Evolutionary conservation across 768 basidiomycete genomes (phyloP), one percentile per base, ranked within the genome.

Genomic region (Candolleomyces eurysporus): DNA sequence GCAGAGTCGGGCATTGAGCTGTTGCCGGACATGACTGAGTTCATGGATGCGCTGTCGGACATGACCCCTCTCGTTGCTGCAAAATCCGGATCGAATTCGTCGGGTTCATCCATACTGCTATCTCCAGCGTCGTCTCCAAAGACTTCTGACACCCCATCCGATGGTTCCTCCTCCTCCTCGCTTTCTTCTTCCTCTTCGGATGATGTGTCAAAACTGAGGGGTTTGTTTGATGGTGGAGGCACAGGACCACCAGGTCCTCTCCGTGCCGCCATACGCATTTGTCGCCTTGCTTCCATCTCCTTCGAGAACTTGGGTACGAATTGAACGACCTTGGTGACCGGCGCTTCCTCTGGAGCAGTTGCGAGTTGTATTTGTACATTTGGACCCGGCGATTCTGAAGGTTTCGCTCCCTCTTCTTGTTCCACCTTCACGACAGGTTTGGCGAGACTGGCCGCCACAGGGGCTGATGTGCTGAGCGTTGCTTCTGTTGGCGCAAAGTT

Each of bases 51-150:
- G 57, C 84, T 87, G 66, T 85, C 86, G 3, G 84, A 88, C 22
- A 79, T 76, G 13, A 78, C 69, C 3, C 77, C 81, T 10, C 83
- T 82, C 1, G 83, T 84, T 0, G 85, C 84, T 9, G 88, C 86
- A 72, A 91, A 92, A 58, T 89, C 87, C 1, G 90, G 90, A 68
- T 92, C 91, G 64, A 92, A 92, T 62, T 90, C 90, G 64, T 91
- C 88, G 1, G 76, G 85, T 54, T 87, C 89, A 65, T 85, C 84
- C 73, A 83, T 79, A 58, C 76, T 82, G 48, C 71, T 79, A 13
- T 75, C 80, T 9, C 76, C 77, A 30, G 67, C 78, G 45, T 80
- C 76, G 56, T 80, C 78, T 22, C 83, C 86, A 79, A 85, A 69
- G 77, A 82, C 79, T 19, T 82, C 85, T 2, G 75, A 78, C 5